Percentiles rank a stretch among this genome's conserved stretches.
Evolutionary conservation across 1,284 basidiomycete species (phyloP).

Genomic region (Microbotryomycetes sp.): DNA sequence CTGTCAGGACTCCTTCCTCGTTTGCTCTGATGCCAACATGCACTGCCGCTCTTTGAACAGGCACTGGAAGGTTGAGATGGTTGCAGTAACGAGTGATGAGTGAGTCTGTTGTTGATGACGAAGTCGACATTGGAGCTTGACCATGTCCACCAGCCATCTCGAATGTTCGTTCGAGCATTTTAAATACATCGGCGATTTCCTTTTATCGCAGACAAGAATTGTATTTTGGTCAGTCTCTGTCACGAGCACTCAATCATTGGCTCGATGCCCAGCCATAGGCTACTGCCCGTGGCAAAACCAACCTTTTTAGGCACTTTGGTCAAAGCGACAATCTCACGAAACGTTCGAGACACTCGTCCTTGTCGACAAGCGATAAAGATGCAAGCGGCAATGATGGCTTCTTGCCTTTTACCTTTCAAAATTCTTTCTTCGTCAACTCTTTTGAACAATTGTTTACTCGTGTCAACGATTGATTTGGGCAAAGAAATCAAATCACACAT

Average conservation of each 20-base stretch:
- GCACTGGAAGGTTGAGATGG: constrained; percentile 78
- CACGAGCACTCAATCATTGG: no score
- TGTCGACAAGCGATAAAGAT: constrained; percentile 97
- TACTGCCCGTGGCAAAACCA: no score
- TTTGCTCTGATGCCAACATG: constrained; percentile 78
- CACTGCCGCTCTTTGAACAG: constrained; percentile 71
- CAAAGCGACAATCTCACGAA: constrained; percentile 89
- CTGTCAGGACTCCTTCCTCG: constrained; percentile 80
- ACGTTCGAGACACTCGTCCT: constrained; percentile 86
- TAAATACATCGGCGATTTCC: constrained; percentile 88
- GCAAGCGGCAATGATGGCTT: constrained; percentile 92
- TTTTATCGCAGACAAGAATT: not conserved
- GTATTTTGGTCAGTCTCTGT: no score
- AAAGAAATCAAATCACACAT: constrained; percentile 95
- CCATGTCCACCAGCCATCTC: constrained; percentile 47
- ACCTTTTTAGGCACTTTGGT: constrained; percentile 87
- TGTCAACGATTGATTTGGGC: constrained; percentile 87
- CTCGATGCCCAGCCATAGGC: no score
- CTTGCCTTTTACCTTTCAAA: constrained; percentile 80
- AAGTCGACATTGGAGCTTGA: constrained; percentile 34
- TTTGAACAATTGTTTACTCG: constrained; percentile 94
- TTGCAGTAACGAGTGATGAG: constrained; percentile 91
- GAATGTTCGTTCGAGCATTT: constrained; percentile 85
- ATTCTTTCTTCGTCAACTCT: constrained; percentile 93
- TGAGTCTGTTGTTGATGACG: constrained; percentile 61